Evolutionary conservation across 352 stramenopile genomes (phyloP).

Genomic region (Pilasporangium apinafurcum): DNA sequence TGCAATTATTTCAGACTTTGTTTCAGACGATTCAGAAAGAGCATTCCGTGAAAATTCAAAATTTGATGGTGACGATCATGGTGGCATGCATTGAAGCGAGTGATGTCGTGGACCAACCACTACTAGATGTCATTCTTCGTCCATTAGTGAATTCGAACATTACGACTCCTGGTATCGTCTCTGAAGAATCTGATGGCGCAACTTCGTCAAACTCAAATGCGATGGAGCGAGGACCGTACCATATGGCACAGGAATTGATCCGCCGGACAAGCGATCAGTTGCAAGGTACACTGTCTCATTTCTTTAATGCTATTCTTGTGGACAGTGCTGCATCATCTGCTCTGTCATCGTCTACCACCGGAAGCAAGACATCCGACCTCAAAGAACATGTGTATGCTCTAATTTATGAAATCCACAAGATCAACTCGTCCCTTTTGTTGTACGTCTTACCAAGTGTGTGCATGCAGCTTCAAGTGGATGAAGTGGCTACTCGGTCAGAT

Average conservation of each 20-base stretch:
- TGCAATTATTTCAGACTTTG: constrained; percentile 64
- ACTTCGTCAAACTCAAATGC: neutral
- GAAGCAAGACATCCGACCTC: constrained; percentile 34
- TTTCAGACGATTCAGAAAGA: constrained; percentile 59
- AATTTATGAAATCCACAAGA: constrained; percentile 80
- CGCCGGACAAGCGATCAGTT: constrained; percentile 57
- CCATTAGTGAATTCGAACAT: constrained; percentile 37
- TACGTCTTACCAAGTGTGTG: constrained; percentile 85
- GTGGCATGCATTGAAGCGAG: constrained; percentile 65
- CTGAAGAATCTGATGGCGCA: too few species aligned
- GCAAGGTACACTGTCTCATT: constrained; percentile 61
- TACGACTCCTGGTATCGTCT: too few species aligned
- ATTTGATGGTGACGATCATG: constrained; percentile 74
- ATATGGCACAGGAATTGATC: constrained; percentile 73
- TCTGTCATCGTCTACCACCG: too few species aligned
- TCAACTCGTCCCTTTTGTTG: constrained; percentile 64
- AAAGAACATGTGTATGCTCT: constrained; percentile 82
- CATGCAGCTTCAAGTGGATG: constrained; percentile 82
- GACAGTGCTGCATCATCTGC: constrained; percentile 29
- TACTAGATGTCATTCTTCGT: constrained; percentile 60
- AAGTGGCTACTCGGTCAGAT: constrained; percentile 73
- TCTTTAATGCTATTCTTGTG: constrained; percentile 80
- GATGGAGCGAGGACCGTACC: constrained; percentile 26
- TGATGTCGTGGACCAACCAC: constrained; percentile 47
- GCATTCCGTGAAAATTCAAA: constrained; percentile 66